Evolutionary conservation across 192 early-diverging fungal genomes (phyloP).

Genomic region (Linnemannia hyalina): DNA sequence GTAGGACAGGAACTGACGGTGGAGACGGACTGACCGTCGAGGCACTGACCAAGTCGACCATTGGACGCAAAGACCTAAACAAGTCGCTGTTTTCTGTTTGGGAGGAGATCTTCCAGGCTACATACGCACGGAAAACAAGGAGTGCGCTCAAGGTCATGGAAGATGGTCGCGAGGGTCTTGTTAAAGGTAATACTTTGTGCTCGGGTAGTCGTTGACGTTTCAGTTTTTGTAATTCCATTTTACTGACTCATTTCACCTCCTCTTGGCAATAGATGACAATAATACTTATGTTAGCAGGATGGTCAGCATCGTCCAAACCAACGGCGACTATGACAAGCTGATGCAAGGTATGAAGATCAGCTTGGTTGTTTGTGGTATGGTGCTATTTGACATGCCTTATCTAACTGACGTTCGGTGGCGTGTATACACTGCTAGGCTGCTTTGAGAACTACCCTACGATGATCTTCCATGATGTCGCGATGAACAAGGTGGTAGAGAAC

Average conservation of each 20-base stretch:
- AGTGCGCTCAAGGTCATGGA: conserved; percentile 43
- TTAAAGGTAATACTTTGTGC: conserved; percentile 23
- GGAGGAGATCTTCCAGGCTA: conserved; percentile 82
- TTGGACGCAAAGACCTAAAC: conserved; percentile 87
- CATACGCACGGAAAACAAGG: conserved; percentile 40
- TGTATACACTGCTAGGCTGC: conserved; percentile 68
- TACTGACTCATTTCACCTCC: conserved; percentile 1
- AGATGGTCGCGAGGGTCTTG: conserved; percentile 43
- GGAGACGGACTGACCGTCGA: conserved; percentile 59
- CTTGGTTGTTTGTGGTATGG: not conserved
- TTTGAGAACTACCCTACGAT: conserved; percentile 91
- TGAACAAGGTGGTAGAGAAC: conserved; percentile 73
- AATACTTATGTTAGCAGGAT: conserved; percentile 68
- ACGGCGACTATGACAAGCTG: conserved; percentile 90
- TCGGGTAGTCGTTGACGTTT: not conserved
- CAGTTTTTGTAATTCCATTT: not conserved
- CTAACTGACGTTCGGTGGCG: not conserved
- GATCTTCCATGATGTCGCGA: conserved; percentile 82
- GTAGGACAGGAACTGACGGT: conserved; percentile 3
- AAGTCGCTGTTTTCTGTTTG: conserved; percentile 84
- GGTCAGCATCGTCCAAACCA: conserved; percentile 63
- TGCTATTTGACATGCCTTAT: not conserved
- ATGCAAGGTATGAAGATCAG: conserved; percentile 76
- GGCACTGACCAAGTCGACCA: conserved; percentile 55
- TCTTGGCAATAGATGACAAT: conserved; percentile 30